Conservation (phyloP, 2,329 filamentous ascomycete genomes). For the Lecanosticta acicola region DNA sequence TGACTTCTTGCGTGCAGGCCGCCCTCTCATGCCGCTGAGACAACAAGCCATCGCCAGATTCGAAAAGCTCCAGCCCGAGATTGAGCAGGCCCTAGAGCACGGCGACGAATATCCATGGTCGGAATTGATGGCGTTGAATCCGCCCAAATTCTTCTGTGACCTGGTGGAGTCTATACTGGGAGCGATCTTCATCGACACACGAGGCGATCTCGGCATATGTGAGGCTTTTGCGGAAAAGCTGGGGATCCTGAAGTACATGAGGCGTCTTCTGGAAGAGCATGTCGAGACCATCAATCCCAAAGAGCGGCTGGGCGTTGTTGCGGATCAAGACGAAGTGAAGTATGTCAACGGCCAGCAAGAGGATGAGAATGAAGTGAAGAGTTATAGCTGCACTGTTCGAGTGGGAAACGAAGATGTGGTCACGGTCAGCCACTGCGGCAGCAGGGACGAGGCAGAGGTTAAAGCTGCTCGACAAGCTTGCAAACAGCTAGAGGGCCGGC, state of each 20-base stretch:
- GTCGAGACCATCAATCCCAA: slow-evolving; percentile 59
- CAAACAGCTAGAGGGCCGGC: neutral
- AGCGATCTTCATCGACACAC: slow-evolving; percentile 74
- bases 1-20: slow-evolving; percentile 29
- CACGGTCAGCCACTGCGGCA: slow-evolving; percentile 30
- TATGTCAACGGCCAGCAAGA: slow-evolving; percentile 40
- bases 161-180: slow-evolving; percentile 75
- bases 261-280: slow-evolving; percentile 51
- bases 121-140: slow-evolving; percentile 57
- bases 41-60: slow-evolving; percentile 44
- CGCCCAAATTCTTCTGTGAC: slow-evolving; percentile 77
- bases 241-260: slow-evolving; percentile 60
- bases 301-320: slow-evolving; percentile 59
- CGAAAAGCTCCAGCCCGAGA: slow-evolving; percentile 41
- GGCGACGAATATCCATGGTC: slow-evolving; percentile 69
- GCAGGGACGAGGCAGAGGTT: slow-evolving; percentile 36
- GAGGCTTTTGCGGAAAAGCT: slow-evolving; percentile 55
- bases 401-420: slow-evolving; percentile 34
- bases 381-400: slow-evolving; percentile 32
- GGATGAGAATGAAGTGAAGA: slow-evolving; percentile 7
- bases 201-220: slow-evolving; percentile 57
- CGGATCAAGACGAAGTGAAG: slow-evolving; percentile 47
- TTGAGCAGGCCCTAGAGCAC: slow-evolving; percentile 48
- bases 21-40: slow-evolving; percentile 46
- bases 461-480: slow-evolving; percentile 24